Percentiles rank a stretch among this genome's conserved stretches.
phyloP scores from a whole-genome alignment of 345 rosid genomes.

The Lumnitzera racemosa region DNA sequence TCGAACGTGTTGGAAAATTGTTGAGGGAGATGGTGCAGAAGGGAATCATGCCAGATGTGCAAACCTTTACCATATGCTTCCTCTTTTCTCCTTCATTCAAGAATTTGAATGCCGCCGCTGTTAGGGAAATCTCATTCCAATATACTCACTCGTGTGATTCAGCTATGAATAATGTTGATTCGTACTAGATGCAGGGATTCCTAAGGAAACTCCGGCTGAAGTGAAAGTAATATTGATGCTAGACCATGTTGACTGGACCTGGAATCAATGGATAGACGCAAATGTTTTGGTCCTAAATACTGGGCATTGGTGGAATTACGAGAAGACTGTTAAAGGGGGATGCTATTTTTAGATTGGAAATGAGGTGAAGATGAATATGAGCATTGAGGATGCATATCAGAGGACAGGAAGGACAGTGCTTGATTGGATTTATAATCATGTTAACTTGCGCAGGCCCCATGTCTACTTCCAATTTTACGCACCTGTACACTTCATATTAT shows the following conservation, averaged over 20 bases:
- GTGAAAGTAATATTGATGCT: constrained; percentile 60
- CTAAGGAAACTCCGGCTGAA: constrained; percentile 33
- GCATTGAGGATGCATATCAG: constrained; percentile 45
- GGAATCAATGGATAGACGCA: constrained; percentile 56
- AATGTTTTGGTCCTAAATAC: constrained; percentile 63
- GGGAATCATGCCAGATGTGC: no score
- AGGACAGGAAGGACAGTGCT: constrained; percentile 45
- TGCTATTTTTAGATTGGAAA: constrained; percentile 63
- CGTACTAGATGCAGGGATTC: constrained; percentile 8
- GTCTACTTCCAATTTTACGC: constrained; percentile 69
- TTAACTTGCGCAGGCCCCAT: constrained; percentile 42
- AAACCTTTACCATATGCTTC: no score
- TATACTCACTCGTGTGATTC: no score
- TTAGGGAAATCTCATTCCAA: no score
- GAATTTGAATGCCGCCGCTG: no score
- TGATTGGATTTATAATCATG: constrained; percentile 45
- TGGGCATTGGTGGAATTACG: constrained; percentile 92
- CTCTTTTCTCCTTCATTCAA: no score
- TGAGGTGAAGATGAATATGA: constrained; percentile 53
- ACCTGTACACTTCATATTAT: constrained; percentile 79
- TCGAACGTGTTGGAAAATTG: no score
- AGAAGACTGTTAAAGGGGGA: constrained; percentile 60
- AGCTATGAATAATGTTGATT: no score
- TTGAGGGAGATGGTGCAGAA: no score
- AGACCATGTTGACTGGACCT: constrained; percentile 64